Conservation (phyloP, 2,329 filamentous ascomycete species). For the Chaetothyriales sp. region DNA sequence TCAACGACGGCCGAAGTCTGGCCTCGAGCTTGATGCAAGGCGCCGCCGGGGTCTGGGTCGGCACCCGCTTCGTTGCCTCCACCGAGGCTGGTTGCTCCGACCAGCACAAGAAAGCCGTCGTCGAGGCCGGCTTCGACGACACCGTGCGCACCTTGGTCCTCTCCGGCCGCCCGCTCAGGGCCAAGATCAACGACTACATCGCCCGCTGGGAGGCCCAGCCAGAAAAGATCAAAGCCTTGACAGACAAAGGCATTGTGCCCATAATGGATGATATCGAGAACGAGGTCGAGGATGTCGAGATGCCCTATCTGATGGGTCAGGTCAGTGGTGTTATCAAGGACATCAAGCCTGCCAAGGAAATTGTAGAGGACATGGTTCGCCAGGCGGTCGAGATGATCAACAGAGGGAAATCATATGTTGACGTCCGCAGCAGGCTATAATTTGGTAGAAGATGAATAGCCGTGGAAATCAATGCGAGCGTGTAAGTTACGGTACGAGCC, state of each 20-base stretch:
- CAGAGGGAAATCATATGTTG: background rate
- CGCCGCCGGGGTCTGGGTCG: slow-evolving; percentile 82
- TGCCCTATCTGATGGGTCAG: slow-evolving; percentile 87
- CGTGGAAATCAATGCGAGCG: no score
- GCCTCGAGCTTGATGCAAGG: slow-evolving; percentile 78
- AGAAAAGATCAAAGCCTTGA: slow-evolving; percentile 60
- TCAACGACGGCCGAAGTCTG: slow-evolving; percentile 67
- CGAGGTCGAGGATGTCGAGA: slow-evolving; percentile 65
- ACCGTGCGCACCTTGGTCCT: slow-evolving; percentile 74
- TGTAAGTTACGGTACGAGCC: no score
- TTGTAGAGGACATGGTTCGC: slow-evolving; percentile 80
- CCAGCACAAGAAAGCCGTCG: slow-evolving; percentile 72
- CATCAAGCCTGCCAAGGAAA: slow-evolving; percentile 67
- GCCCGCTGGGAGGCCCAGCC: slow-evolving; percentile 65
- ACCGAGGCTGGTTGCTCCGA: slow-evolving; percentile 68
- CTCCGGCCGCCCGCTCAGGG: slow-evolving; percentile 65
- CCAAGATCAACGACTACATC: slow-evolving; percentile 73
- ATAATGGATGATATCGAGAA: slow-evolving; percentile 66
- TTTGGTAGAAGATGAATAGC: background rate
- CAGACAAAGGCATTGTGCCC: slow-evolving; percentile 63
- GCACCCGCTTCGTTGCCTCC: slow-evolving; percentile 77
- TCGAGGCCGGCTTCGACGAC: slow-evolving; percentile 63
- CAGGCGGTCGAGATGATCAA: slow-evolving; percentile 44
- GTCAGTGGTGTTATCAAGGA: slow-evolving; percentile 65
- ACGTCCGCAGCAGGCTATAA: background rate